Percentiles rank a stretch among this genome's conserved stretches.
Evolutionary conservation across 352 stramenopile genomes (phyloP).

Genomic region (Phytophthora multivora): DNA sequence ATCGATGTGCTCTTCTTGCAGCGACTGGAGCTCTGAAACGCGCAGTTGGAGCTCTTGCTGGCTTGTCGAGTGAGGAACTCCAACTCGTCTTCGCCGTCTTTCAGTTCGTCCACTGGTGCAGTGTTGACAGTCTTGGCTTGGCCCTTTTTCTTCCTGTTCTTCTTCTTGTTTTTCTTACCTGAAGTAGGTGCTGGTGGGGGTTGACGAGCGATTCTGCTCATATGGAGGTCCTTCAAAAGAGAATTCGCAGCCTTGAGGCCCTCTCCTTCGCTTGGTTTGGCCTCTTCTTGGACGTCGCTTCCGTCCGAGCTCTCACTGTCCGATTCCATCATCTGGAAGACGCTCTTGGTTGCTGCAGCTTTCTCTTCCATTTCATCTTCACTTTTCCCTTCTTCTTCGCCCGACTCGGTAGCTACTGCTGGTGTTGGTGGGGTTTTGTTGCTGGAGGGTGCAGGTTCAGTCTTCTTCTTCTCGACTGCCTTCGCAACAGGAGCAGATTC

Average conservation of each 20-base stretch:
- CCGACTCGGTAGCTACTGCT: conserved; percentile 1
- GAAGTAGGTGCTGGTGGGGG: conserved; percentile 19
- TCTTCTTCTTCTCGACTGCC: conserved; percentile 4
- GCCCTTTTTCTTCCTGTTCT: conserved; percentile 56
- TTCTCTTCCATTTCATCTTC: conserved; percentile 33
- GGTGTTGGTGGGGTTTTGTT: conserved; percentile 7
- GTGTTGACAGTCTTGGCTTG: conserved; percentile 21
- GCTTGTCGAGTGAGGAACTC: conserved; percentile 72
- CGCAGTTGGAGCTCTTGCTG: conserved; percentile 54
- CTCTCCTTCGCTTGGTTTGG: conserved; percentile 3
- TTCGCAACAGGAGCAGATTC: not conserved
- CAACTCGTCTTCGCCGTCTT: conserved; percentile 71
- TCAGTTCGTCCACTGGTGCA: conserved; percentile 32
- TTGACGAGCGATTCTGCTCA: conserved; percentile 61
- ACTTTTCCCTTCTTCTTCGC: conserved; percentile 17
- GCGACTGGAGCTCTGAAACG: conserved; percentile 44
- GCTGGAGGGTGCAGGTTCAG: not conserved
- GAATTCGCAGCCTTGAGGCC: conserved; percentile 40
- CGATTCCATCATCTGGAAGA: conserved; percentile 53
- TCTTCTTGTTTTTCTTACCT: conserved; percentile 55
- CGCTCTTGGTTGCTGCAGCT: conserved; percentile 21
- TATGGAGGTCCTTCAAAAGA: conserved; percentile 67
- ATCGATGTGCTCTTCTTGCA: conserved; percentile 69
- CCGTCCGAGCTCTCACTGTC: conserved; percentile 42
- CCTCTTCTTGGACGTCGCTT: conserved; percentile 14